Percentiles rank a stretch among this genome's conserved stretches.
These are phyloP conservation scores for Colletotrichum musicola DNA, from an alignment of 2,329 filamentous ascomycete species.

Conservation along the genomic window DNA sequence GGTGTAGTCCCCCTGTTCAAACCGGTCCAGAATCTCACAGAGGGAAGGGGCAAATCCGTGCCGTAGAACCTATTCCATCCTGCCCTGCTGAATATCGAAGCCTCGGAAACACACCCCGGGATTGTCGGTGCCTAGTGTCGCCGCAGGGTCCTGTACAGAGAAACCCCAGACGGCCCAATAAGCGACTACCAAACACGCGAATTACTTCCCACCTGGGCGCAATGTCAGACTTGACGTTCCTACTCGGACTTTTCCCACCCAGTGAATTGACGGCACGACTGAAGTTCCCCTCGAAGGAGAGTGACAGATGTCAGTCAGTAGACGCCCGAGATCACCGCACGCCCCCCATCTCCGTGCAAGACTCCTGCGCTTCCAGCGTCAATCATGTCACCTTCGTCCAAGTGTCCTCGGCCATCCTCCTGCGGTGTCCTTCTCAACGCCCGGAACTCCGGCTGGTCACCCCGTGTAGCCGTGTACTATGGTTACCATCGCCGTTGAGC, in stretches of 20 bases:
- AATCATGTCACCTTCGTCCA: neutral
- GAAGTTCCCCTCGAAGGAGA: neutral
- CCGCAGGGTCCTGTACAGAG: neutral
- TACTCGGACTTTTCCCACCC: too few species aligned
- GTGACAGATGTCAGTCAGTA: too few species aligned
- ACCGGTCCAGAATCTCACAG: neutral
- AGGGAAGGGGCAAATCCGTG: too few species aligned
- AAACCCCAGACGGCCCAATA: neutral
- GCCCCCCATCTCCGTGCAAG: neutral
- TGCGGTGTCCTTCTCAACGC: neutral
- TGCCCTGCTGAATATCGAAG: too few species aligned
- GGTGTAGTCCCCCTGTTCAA: neutral
- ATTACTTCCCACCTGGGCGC: neutral
- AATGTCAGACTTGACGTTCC: conserved; percentile 4
- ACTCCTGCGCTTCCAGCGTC: neutral
- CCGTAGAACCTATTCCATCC: too few species aligned
- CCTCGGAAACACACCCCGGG: neutral
- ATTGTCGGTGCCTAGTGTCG: neutral
- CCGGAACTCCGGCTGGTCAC: conserved; percentile 7
- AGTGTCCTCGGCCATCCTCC: neutral
- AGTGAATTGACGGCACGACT: neutral
- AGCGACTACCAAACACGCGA: neutral
- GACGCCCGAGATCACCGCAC: neutral
- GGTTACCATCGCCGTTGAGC: too few species aligned
- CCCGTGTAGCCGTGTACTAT: too few species aligned